Percentiles rank a stretch among this genome's conserved stretches.
These are phyloP conservation scores for Spongospora subterranea DNA, from an alignment of 208 protist species.

Conservation along the genomic window DNA sequence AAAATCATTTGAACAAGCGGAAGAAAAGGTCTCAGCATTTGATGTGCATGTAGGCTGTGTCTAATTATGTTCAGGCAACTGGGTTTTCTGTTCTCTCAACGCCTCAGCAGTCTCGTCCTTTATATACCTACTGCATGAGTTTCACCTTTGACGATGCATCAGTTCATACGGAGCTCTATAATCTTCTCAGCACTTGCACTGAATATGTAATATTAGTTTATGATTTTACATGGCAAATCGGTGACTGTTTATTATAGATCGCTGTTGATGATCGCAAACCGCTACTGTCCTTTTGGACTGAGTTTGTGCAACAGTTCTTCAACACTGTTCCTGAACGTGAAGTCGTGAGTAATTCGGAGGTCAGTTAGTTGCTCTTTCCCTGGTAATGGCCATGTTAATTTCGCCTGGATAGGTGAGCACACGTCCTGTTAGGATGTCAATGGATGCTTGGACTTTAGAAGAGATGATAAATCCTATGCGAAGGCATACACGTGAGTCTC, in stretches of 20 bases:
- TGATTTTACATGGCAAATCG: background rate
- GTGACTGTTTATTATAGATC: background rate
- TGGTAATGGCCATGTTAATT: background rate
- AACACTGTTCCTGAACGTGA: background rate
- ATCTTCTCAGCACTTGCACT: background rate
- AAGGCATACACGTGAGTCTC: slow-evolving; percentile 56
- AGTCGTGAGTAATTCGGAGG: background rate
- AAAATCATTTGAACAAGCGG: background rate
- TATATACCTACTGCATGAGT: slow-evolving; percentile 64
- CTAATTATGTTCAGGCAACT: background rate
- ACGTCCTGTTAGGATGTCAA: slow-evolving; percentile 54
- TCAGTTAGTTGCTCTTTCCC: background rate
- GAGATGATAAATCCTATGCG: slow-evolving; percentile 58
- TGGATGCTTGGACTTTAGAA: slow-evolving; percentile 57
- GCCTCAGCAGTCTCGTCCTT: slow-evolving; percentile 23
- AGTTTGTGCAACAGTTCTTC: slow-evolving; percentile 51
- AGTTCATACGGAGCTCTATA: slow-evolving; percentile 53
- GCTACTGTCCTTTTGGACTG: slow-evolving; percentile 13
- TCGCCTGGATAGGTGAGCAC: background rate
- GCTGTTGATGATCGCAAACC: slow-evolving; percentile 6
- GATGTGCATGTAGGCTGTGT: background rate
- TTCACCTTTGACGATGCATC: slow-evolving; percentile 56
- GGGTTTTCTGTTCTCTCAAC: background rate
- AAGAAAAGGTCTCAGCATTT: background rate
- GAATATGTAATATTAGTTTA: background rate